Base-by-base conservation (phyloP, 148 eudicot genomes). In the Dysphania ambrosioides region DNA sequence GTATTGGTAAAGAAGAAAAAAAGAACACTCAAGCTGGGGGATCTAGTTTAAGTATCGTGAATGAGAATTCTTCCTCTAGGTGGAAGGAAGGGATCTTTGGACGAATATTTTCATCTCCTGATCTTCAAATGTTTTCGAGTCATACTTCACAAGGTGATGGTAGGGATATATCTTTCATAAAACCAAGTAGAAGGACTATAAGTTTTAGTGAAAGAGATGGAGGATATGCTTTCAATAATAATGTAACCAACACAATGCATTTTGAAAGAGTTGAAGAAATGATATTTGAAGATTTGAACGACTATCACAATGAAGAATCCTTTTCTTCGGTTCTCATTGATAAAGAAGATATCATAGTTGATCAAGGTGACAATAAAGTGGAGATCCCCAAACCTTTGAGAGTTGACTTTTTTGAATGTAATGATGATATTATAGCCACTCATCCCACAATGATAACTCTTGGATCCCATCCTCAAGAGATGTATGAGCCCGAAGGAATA, bases 91-190 rank as follows among this genome's bases (percentile, higher is more conserved):
- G 68, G 71, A 12, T 55, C 31, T 73, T 92, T 26, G 85, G 27
- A 42, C 90, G 97, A 78, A 89, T 90, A 49, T 86, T 76, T 35
- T 95, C 98, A 0, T 85, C 88, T 35, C 98, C 98, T 2, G 86
- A 92, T 79, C 85, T 95, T 32, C 76, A 83, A 41, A 41, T 75
- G 18, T 78, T 77, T 73, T 79, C 69, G 42, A 68, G 38, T 53
- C 68, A 68, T 15, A 84, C 68, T 7, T 58, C 2, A 31, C 86
- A 79, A 16, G 83, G 75, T 23, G 75, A 70, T 29, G 67, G 70
- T 8, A 69, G 73, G 0, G 24, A 10, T 55, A 29, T 53, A 55
- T 44, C 71, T 66, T 58, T 53, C 18, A 73, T 26, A 32, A 66
- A 49, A 8, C 77, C 76, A 27, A 73, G 29, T 47, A 76, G 75